These are phyloP conservation scores for Phytophthora megakarya DNA, from an alignment of 352 stramenopile genomes.

Conservation along the genomic window DNA sequence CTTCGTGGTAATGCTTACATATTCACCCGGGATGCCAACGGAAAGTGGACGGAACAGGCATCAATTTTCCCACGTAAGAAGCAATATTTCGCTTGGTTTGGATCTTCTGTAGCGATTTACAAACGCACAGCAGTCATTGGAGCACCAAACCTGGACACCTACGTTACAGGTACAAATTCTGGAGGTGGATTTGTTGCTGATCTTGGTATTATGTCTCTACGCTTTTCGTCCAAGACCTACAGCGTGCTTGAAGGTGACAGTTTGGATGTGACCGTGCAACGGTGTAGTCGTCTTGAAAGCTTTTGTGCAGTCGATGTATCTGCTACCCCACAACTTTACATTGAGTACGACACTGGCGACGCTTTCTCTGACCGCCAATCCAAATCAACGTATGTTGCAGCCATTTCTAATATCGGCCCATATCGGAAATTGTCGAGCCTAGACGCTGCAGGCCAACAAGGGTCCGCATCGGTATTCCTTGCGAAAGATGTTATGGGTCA, in stretches of 20 bases:
- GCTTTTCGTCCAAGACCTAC: constrained; percentile 74
- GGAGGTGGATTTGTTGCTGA: constrained; percentile 94
- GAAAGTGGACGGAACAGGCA: constrained; percentile 90
- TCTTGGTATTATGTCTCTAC: constrained; percentile 88
- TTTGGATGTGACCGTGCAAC: constrained; percentile 74
- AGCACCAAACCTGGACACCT: constrained; percentile 92
- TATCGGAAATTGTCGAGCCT: constrained; percentile 71
- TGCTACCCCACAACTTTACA: constrained; percentile 48
- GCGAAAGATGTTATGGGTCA: constrained; percentile 61
- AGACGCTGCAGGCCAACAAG: constrained; percentile 47
- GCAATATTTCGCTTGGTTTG: constrained; percentile 92
- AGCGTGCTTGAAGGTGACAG: constrained; percentile 87
- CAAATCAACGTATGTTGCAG: constrained; percentile 47
- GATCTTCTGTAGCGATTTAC: constrained; percentile 79
- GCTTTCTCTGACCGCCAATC: constrained; percentile 64
- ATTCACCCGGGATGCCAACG: constrained; percentile 56
- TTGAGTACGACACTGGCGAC: constrained; percentile 80
- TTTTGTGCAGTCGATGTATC: constrained; percentile 74
- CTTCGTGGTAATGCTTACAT: constrained; percentile 69
- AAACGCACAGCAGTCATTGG: constrained; percentile 89
- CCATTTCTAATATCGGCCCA: constrained; percentile 53
- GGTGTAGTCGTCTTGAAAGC: constrained; percentile 50
- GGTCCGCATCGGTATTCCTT: constrained; percentile 51
- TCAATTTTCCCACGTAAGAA: constrained; percentile 91
- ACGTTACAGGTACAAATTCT: constrained; percentile 89